phyloP scores from a whole-genome alignment of 176 grass and related monocot species.

The Coix lacrymajobi region DNA sequence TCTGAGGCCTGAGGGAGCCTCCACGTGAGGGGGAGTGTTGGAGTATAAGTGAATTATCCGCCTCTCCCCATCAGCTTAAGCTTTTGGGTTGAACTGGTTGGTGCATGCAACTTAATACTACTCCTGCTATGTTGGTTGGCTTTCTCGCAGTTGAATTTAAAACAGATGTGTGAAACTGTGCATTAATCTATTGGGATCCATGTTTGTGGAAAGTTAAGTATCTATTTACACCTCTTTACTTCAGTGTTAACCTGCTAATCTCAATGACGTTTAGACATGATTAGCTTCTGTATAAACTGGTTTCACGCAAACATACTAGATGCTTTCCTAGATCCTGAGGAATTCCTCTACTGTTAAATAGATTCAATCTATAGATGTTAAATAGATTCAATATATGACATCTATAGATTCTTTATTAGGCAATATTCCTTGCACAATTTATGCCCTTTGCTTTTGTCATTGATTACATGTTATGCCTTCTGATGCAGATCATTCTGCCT shows the following conservation, averaged over 20 bases:
- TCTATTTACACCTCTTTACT: neutral
- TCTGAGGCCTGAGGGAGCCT: too few relatives aligned
- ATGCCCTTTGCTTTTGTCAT: neutral
- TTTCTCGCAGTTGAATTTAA: neutral
- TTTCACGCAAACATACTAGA: neutral
- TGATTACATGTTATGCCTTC: conserved; percentile 17
- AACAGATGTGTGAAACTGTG: neutral
- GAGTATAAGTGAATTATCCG: too few relatives aligned
- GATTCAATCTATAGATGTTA: neutral
- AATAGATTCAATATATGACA: neutral
- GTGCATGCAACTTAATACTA: too few relatives aligned
- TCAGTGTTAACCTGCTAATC: neutral
- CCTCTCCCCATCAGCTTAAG: too few relatives aligned
- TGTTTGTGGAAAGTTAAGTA: neutral
- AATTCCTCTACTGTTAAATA: neutral
- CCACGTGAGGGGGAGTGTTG: too few relatives aligned
- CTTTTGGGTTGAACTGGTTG: too few relatives aligned
- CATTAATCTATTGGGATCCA: neutral
- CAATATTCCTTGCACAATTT: neutral
- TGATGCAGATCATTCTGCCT: conserved; percentile 66
- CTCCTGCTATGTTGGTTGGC: too few relatives aligned
- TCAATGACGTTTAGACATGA: neutral
- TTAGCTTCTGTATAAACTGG: too few relatives aligned
- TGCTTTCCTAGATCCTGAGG: neutral
- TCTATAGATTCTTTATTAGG: neutral